Evolutionary conservation across 768 basidiomycete genomes (phyloP).

Genomic region (Coprinopsis marcescibilis): DNA sequence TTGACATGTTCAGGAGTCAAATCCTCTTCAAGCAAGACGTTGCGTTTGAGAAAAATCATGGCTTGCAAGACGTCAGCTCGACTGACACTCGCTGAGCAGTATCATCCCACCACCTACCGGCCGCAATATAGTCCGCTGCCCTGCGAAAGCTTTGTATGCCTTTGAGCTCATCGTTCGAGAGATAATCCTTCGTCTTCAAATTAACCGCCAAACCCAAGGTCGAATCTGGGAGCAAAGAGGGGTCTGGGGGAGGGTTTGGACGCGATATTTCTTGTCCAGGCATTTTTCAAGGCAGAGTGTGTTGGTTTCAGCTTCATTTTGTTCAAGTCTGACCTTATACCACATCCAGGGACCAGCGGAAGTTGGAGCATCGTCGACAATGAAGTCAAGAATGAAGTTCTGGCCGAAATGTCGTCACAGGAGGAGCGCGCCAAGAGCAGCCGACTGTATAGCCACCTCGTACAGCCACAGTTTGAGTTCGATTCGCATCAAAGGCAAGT

Average conservation of each 20-base stretch:
- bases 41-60: slow-evolving; percentile 79
- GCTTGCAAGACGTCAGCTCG: slow-evolving; percentile 32
- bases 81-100: background rate
- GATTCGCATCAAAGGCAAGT: too few species aligned
- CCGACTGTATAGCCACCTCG: too few species aligned
- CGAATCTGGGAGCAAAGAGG: slow-evolving; percentile 58
- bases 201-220: slow-evolving; percentile 44
- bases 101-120: too few species aligned
- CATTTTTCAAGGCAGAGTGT: slow-evolving; percentile 31
- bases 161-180: slow-evolving; percentile 45
- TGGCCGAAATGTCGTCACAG: too few species aligned
- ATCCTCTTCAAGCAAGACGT: slow-evolving; percentile 58
- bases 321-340: too few species aligned
- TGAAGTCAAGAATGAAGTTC: too few species aligned
- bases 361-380: too few species aligned
- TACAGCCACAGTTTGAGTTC: too few species aligned
- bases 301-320: too few species aligned
- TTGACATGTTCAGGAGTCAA: slow-evolving; percentile 71
- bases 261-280: slow-evolving; percentile 52
- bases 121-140: slow-evolving; percentile 66
- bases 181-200: slow-evolving; percentile 40
- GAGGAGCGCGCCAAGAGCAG: too few species aligned
- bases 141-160: slow-evolving; percentile 49
- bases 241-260: slow-evolving; percentile 65
- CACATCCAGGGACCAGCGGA: too few species aligned